Conservation (phyloP, 106 monocot species). For the Chionographis japonica region DNA sequence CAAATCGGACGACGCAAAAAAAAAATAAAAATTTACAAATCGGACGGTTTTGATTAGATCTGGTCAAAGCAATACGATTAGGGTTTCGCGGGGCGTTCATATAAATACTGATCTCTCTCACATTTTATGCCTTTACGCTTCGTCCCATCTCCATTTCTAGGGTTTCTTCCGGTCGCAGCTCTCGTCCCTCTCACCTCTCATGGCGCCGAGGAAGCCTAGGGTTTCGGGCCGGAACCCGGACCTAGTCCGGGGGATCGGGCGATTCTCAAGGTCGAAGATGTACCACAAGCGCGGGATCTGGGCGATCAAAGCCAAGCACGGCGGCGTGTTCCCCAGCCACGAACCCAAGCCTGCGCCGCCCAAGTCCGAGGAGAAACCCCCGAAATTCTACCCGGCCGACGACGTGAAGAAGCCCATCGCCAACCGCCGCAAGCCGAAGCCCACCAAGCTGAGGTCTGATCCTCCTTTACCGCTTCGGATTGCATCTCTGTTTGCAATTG, state of each 20-base stretch:
- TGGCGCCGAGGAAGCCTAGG: conserved; percentile 8
- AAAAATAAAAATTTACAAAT: no score
- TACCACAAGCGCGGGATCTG: conserved; percentile 24
- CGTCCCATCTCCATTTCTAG: no score
- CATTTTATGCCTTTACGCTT: no score
- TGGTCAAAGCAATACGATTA: no score
- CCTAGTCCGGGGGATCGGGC: conserved; percentile 4
- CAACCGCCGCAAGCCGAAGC: conserved; percentile 32
- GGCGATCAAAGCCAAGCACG: conserved; percentile 47
- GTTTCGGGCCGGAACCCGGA: conserved; percentile 5
- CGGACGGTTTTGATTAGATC: no score
- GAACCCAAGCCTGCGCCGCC: not conserved
- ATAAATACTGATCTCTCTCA: no score
- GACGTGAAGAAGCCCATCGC: conserved; percentile 44
- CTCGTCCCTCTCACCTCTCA: not conserved
- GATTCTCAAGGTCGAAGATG: conserved; percentile 8
- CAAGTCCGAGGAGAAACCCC: conserved; percentile 18
- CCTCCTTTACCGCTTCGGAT: not conserved
- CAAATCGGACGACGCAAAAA: no score
- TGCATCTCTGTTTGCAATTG: not conserved
- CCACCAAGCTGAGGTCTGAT: conserved; percentile 8
- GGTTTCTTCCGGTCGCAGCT: no score
- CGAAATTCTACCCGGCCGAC: conserved; percentile 29
- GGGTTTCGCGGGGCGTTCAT: no score
- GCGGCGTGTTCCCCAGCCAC: conserved; percentile 9